Evolutionary conservation across 164 flowering plant genomes (phyloP), one percentile per base, ranked within the genome.

Genomic region (Houttuynia cordata): DNA sequence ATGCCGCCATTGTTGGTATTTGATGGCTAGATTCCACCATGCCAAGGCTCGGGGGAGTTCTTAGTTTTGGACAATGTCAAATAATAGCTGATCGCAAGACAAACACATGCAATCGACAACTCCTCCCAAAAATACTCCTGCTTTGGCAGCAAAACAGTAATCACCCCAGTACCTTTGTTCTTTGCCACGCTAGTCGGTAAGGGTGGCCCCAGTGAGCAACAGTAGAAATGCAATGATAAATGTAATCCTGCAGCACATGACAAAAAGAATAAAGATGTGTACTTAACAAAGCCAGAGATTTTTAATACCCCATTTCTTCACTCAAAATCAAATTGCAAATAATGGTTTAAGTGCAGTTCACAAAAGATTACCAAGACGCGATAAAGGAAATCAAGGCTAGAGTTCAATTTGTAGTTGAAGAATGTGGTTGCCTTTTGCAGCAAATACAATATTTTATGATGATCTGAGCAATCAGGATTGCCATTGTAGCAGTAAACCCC

Each of bases 101-200:
- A 39, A 52, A 83, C 75, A 68, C 87, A 84, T 13, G 79, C 79
- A 17, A 92, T 70, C 22, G 95, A 78, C 70, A 92, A 63, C 81
- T 41, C 93, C 96, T 45, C 83, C 84, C 7, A 96, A 82, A 73
- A 92, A 89, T 25, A 89, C 93, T 25, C 98, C 98, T 22, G 98
- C 83, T 67, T 87, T 92, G 25, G 89, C 88, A 53, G 87, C 93
- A 57, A 87, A 92, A 71, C 98, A 92, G 69, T 78, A 86, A 72
- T 62, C 72, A 62, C 86, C 79, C 40, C 81, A 74, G 66, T 85
- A 85, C 70, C 76, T 60, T 67, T 71, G 77, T 53, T 82, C 89
- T 58, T 73, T 74, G 2, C 80, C 88, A 49, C 76, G 93, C 65
- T 83, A 75, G 67, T 84, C 89, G 61, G 89, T 92, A 45, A 92